Percentiles rank a stretch among this genome's conserved stretches.
Evolutionary conservation across 352 stramenopile genomes (phyloP).

Genomic region (Phytopythium cucurbitacearum): DNA sequence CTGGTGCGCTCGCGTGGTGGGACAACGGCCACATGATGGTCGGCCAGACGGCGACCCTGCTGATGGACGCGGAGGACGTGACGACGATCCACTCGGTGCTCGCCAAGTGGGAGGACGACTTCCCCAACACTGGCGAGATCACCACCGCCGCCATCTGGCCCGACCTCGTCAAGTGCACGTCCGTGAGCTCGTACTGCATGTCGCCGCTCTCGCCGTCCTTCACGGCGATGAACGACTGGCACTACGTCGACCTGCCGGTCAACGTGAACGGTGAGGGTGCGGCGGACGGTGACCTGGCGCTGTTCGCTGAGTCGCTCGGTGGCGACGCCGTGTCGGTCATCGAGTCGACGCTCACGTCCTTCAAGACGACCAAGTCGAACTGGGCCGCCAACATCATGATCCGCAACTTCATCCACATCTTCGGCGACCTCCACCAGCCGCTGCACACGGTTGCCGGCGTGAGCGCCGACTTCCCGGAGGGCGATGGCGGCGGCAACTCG

Average conservation of each 20-base stretch:
- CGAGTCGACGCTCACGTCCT: constrained; percentile 38
- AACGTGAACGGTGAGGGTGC: constrained; percentile 38
- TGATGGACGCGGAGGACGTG: constrained; percentile 39
- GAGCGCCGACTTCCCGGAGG: constrained; percentile 34
- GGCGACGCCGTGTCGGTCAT: constrained; percentile 41
- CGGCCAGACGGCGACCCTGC: constrained; percentile 43
- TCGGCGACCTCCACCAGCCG: constrained; percentile 59
- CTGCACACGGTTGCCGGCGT: constrained; percentile 50
- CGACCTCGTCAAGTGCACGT: constrained; percentile 57
- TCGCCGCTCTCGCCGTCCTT: constrained; percentile 34
- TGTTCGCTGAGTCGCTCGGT: constrained; percentile 50
- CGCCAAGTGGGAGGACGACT: constrained; percentile 40
- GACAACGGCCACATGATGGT: constrained; percentile 69
- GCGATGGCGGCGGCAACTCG: constrained; percentile 55
- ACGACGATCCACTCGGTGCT: constrained; percentile 45
- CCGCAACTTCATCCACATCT: constrained; percentile 71
- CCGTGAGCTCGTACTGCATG: constrained; percentile 26
- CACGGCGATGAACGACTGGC: constrained; percentile 52
- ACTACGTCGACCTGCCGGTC: constrained; percentile 65
- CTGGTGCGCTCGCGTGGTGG: constrained; percentile 36
- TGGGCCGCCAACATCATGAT: constrained; percentile 59
- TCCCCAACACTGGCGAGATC: constrained; percentile 51
- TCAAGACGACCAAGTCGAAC: constrained; percentile 56
- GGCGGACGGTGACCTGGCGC: constrained; percentile 31
- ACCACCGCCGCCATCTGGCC: constrained; percentile 46